Percentiles rank a stretch among this genome's conserved stretches.
phyloP scores from a whole-genome alignment of 1,284 basidiomycete species.

The Anthracocystis walkeri region DNA sequence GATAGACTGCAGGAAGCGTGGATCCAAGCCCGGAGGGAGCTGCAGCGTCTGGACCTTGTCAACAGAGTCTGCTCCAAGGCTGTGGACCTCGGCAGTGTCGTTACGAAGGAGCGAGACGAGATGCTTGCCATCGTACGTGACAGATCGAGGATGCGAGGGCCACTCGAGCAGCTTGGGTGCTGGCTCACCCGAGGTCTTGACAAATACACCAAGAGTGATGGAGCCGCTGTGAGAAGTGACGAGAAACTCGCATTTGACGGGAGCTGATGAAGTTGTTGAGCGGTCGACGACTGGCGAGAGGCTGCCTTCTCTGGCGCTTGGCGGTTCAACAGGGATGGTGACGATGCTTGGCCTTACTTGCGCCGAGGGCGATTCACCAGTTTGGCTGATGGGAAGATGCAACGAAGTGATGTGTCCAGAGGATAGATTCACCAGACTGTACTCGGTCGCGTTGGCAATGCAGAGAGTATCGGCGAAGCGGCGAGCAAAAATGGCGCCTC shows the following conservation, averaged over 20 bases:
- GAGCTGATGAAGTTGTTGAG: background rate
- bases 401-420: conserved; percentile 52
- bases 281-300: conserved; percentile 17
- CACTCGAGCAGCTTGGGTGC: conserved; percentile 66
- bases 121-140: conserved; percentile 50
- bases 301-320: conserved; percentile 16
- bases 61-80: conserved; percentile 36
- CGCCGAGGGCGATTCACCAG: conserved; percentile 58
- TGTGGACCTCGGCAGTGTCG: conserved; percentile 62
- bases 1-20: conserved; percentile 52
- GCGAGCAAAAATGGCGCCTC: conserved; percentile 63
- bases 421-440: conserved; percentile 61
- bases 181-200: conserved; percentile 63
- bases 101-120: conserved; percentile 63
- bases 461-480: conserved; percentile 61
- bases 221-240: conserved; percentile 64
- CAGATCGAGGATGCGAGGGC: conserved; percentile 65
- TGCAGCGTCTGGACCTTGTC: conserved; percentile 45
- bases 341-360: conserved; percentile 63
- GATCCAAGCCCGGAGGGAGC: conserved; percentile 53
- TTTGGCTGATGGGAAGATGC: conserved; percentile 66
- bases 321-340: conserved; percentile 33
- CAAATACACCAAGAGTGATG: conserved; percentile 65
- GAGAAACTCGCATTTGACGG: conserved; percentile 57
- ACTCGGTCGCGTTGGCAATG: conserved; percentile 62